Evolutionary conservation across 495 filamentous ascomycete genomes (phyloP).

Genomic region (Aspergillus homomorphus): DNA sequence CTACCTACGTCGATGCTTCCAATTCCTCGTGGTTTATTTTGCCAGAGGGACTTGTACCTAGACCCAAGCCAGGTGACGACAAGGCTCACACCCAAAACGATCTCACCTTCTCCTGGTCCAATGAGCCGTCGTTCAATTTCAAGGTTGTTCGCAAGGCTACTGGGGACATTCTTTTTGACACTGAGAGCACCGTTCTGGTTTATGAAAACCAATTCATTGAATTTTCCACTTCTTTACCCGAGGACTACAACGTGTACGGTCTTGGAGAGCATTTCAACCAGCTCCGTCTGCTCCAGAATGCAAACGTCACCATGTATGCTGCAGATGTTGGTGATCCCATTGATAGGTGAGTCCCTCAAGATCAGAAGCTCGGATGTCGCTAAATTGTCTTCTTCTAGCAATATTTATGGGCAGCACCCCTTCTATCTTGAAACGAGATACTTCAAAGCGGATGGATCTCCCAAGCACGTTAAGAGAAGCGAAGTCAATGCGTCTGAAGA

Average conservation of each 20-base stretch:
- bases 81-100: constrained; percentile 41
- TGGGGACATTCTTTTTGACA: constrained; percentile 57
- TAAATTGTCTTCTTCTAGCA: constrained; percentile 29
- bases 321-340: constrained; percentile 66
- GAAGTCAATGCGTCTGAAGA: constrained; percentile 49
- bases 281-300: constrained; percentile 56
- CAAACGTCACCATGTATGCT: constrained; percentile 64
- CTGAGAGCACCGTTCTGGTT: constrained; percentile 52
- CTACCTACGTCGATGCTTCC: constrained; percentile 57
- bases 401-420: constrained; percentile 59
- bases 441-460: constrained; percentile 54
- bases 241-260: constrained; percentile 63
- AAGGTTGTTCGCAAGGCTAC: constrained; percentile 54
- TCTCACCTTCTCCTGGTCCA: constrained; percentile 56
- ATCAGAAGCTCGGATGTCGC: not conserved
- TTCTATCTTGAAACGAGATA: constrained; percentile 66
- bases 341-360: constrained; percentile 37
- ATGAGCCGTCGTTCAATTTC: constrained; percentile 60
- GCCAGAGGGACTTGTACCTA: constrained; percentile 59
- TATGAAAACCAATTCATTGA: constrained; percentile 67
- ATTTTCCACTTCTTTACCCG: constrained; percentile 53
- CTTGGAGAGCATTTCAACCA: constrained; percentile 60
- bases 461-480: constrained; percentile 53
- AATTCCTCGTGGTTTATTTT: constrained; percentile 69
- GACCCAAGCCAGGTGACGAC: constrained; percentile 47